These are phyloP conservation scores for Flaveria floridana DNA, from an alignment of 140 eudicot species.

Conservation along the genomic window DNA sequence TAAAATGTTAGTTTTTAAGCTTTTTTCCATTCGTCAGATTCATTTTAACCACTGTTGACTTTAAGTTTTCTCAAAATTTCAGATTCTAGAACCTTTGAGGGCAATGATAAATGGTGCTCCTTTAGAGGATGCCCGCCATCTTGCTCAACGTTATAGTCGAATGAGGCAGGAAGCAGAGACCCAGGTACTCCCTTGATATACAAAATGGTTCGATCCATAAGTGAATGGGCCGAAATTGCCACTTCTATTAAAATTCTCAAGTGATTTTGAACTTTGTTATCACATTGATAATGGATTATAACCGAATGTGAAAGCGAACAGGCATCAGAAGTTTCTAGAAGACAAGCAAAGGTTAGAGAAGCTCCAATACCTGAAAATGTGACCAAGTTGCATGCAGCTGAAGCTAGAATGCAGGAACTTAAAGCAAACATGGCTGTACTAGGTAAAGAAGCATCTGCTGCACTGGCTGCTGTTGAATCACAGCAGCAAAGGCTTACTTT, in stretches of 20 bases:
- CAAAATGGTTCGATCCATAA: neutral
- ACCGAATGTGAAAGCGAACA: slow-evolving; percentile 48
- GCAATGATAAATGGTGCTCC: slow-evolving; percentile 89
- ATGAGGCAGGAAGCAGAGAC: slow-evolving; percentile 99
- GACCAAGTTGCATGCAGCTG: slow-evolving; percentile 91
- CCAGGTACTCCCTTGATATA: slow-evolving; percentile 51
- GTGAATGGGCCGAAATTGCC: neutral
- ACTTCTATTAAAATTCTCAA: neutral
- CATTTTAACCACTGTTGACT: slow-evolving; percentile 18
- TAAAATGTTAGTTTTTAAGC: neutral
- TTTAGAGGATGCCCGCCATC: slow-evolving; percentile 97
- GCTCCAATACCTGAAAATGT: slow-evolving; percentile 89
- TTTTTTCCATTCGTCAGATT: neutral
- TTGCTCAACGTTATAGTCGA: slow-evolving; percentile 92
- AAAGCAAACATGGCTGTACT: slow-evolving; percentile 96
- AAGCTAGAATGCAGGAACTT: slow-evolving; percentile 88
- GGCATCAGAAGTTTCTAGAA: slow-evolving; percentile 89
- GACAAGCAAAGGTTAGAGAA: slow-evolving; percentile 90
- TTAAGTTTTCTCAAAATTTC: slow-evolving; percentile 14
- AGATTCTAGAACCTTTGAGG: slow-evolving; percentile 92
- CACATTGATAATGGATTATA: slow-evolving; percentile 33
- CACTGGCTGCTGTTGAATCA: slow-evolving; percentile 89
- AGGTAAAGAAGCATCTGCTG: slow-evolving; percentile 96
- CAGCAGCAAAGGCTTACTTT: slow-evolving; percentile 93
- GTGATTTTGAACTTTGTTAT: slow-evolving; percentile 12